Evolutionary conservation across 306 rosid species (phyloP).

Genomic region (Malus orientalis): DNA sequence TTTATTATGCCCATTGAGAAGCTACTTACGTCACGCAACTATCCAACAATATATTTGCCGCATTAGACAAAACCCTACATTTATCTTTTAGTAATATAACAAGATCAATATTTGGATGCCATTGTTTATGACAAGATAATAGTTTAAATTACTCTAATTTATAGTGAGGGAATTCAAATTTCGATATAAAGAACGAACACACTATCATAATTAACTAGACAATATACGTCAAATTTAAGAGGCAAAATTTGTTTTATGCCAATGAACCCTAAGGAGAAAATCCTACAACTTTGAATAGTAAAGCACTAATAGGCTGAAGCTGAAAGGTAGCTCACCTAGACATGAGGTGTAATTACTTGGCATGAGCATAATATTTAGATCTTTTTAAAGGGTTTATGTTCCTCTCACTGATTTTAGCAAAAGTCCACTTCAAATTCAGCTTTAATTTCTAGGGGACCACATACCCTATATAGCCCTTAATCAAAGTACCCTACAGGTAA

Average conservation of each 20-base stretch:
- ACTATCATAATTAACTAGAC: too few relatives aligned
- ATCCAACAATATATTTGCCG: background rate
- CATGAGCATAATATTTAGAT: background rate
- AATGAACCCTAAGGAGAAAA: too few relatives aligned
- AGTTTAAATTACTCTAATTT: too few relatives aligned
- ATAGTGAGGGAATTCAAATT: too few relatives aligned
- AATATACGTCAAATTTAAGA: too few relatives aligned
- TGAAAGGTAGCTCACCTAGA: background rate
- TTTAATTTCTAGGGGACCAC: conserved; percentile 11
- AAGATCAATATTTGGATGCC: background rate
- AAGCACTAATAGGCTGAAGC: background rate
- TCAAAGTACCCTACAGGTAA: conserved; percentile 10
- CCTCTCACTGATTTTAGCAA: conserved; percentile 7
- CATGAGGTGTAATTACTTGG: conserved; percentile 3
- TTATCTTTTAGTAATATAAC: too few relatives aligned
- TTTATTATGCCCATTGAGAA: background rate
- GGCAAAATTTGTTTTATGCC: background rate
- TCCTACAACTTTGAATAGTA: background rate
- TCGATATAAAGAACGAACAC: fast-evolving
- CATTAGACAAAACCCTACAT: background rate
- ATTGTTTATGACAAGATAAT: background rate
- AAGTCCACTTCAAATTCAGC: conserved; percentile 7
- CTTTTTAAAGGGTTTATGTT: background rate
- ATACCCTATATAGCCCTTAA: background rate
- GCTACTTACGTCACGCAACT: too few relatives aligned